Evolutionary conservation across 208 protist species (phyloP).

Genomic region (Trypanosoma vivax): DNA sequence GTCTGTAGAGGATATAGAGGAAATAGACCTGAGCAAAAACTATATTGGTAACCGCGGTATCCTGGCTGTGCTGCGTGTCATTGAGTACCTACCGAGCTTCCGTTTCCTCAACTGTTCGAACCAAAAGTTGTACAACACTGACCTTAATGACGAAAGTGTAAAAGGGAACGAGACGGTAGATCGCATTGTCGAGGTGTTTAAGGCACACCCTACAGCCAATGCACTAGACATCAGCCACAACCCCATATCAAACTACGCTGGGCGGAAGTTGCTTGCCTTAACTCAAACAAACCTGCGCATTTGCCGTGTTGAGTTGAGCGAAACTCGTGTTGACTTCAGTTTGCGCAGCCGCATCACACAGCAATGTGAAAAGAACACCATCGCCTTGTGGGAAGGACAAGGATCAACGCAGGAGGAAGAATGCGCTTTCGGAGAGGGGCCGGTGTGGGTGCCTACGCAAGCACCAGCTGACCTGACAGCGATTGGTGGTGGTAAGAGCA

Average conservation of each 20-base stretch:
- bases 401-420: slow-evolving; percentile 26
- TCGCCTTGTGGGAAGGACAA: slow-evolving; percentile 55
- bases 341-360: slow-evolving; percentile 68
- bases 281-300: slow-evolving; percentile 73
- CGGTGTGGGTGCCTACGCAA: slow-evolving; percentile 57
- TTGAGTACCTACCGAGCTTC: slow-evolving; percentile 67
- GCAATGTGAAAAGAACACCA: slow-evolving; percentile 84
- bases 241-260: slow-evolving; percentile 87
- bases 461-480: slow-evolving; percentile 59
- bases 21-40: slow-evolving; percentile 79
- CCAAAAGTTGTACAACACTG: slow-evolving; percentile 90
- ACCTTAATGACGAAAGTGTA: slow-evolving; percentile 81
- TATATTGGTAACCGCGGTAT: slow-evolving; percentile 88
- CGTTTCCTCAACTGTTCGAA: slow-evolving; percentile 72
- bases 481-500: slow-evolving; percentile 57
- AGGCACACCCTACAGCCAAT: slow-evolving; percentile 72
- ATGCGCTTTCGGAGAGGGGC: slow-evolving; percentile 54
- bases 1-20: slow-evolving; percentile 59
- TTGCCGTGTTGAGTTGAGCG: slow-evolving; percentile 65
- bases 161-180: slow-evolving; percentile 85
- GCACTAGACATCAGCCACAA: slow-evolving; percentile 79
- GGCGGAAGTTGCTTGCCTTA: slow-evolving; percentile 78
- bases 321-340: slow-evolving; percentile 85
- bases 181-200: slow-evolving; percentile 74
- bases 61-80: slow-evolving; percentile 70